These are phyloP conservation scores for Xenoacremonium recifei DNA, from an alignment of 2,329 filamentous ascomycete genomes.

Conservation along the genomic window DNA sequence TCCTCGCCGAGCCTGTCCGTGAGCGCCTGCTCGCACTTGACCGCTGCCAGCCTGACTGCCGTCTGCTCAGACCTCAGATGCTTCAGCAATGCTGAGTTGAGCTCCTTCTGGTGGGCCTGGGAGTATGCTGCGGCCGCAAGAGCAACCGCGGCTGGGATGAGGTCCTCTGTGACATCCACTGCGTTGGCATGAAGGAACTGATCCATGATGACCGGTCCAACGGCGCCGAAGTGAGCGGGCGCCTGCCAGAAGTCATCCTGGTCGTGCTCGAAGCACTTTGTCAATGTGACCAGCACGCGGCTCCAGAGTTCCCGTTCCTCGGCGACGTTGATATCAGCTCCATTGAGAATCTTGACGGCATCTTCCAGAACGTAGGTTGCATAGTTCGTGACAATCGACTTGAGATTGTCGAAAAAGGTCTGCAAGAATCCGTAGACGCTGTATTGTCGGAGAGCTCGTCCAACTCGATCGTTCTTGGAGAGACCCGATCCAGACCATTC, in stretches of 20 bases:
- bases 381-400: constrained; percentile 93
- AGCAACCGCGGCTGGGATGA: constrained; percentile 75
- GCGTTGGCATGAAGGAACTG: constrained; percentile 57
- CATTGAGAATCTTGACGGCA: constrained; percentile 61
- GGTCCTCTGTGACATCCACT: constrained; percentile 45
- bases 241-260: constrained; percentile 96
- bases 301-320: constrained; percentile 62
- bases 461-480: constrained; percentile 59
- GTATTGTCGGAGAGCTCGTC: constrained; percentile 62
- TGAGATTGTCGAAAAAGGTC: constrained; percentile 79
- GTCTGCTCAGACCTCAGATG: constrained; percentile 73
- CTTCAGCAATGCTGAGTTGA: constrained; percentile 77
- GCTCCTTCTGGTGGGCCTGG: constrained; percentile 83
- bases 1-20: constrained; percentile 85
- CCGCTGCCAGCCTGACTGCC: constrained; percentile 73
- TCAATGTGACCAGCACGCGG: constrained; percentile 68
- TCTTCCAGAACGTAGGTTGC: constrained; percentile 80
- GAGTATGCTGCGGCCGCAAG: constrained; percentile 80
- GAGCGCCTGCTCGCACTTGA: constrained; percentile 77
- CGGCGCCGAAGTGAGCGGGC: constrained; percentile 76
- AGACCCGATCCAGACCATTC: constrained; percentile 71
- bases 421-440: constrained; percentile 80
- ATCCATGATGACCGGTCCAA: constrained; percentile 66
- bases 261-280: constrained; percentile 79
- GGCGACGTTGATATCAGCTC: constrained; percentile 44